Conservation (phyloP, 1,284 basidiomycete genomes). For the Kwoniella shivajii region DNA sequence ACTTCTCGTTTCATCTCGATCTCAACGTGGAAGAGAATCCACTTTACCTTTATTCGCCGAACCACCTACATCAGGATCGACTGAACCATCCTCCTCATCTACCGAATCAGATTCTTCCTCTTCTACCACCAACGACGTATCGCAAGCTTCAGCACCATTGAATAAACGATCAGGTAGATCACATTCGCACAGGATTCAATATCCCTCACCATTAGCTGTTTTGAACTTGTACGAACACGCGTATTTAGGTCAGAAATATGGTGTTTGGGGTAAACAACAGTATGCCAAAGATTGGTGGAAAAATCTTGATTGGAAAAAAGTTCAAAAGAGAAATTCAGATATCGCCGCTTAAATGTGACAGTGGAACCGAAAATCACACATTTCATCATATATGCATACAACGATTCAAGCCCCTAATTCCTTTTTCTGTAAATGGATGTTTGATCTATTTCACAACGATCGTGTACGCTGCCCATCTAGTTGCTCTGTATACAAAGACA, state of each 20-base stretch:
- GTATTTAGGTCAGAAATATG: conserved; percentile 85
- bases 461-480: neutral
- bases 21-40: conserved; percentile 47
- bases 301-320: conserved; percentile 80
- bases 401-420: neutral
- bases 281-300: conserved; percentile 90
- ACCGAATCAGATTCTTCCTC: conserved; percentile 8
- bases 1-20: conserved; percentile 65
- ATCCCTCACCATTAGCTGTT: conserved; percentile 62
- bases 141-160: conserved; percentile 4
- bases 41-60: conserved; percentile 33
- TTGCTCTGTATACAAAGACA: neutral
- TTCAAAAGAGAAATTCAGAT: conserved; percentile 45
- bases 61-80: conserved; percentile 17
- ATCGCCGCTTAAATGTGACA: neutral
- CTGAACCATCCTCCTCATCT: conserved; percentile 6
- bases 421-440: neutral
- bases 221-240: conserved; percentile 87
- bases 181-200: conserved; percentile 8
- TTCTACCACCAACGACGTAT: neutral
- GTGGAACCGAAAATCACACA: no score
- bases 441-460: neutral
- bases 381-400: no score
- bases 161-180: conserved; percentile 4
- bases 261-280: conserved; percentile 89